A percentile compares a stretch with the other conserved stretches of the same genome.
These are phyloP conservation scores for Fusarium sp. DNA, from an alignment of 2,329 filamentous ascomycete species.

Conservation along the genomic window DNA sequence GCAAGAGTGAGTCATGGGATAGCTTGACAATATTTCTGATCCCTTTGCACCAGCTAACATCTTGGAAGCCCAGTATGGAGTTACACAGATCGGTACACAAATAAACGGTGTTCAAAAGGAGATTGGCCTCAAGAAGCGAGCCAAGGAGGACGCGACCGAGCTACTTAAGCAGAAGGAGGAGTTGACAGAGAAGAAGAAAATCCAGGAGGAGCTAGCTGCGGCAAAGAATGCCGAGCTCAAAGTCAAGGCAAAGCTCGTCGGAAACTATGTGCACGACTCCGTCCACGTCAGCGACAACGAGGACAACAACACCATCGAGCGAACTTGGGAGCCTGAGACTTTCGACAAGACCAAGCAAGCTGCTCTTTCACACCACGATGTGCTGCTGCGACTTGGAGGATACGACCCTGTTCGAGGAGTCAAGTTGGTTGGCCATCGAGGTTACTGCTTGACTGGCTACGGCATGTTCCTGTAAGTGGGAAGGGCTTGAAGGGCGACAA, in stretches of 20 bases:
- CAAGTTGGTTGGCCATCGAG: slow-evolving; percentile 93
- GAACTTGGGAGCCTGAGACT: slow-evolving; percentile 84
- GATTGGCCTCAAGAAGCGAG: slow-evolving; percentile 92
- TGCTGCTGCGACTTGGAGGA: slow-evolving; percentile 86
- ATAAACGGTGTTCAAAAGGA: slow-evolving; percentile 92
- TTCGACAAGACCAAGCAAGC: slow-evolving; percentile 79
- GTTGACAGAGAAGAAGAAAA: slow-evolving; percentile 85
- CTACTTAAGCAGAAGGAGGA: slow-evolving; percentile 82
- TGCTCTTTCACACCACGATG: slow-evolving; percentile 92
- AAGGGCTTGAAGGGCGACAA: not conserved
- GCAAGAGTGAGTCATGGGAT: slow-evolving; percentile 64
- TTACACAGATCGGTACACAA: slow-evolving; percentile 82
- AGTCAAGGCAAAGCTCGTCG: slow-evolving; percentile 84
- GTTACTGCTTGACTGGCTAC: slow-evolving; percentile 91
- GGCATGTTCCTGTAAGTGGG: slow-evolving; percentile 77
- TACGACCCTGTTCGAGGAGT: slow-evolving; percentile 94
- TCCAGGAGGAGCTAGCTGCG: slow-evolving; percentile 76
- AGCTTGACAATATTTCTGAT: slow-evolving; percentile 2
- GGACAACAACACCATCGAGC: slow-evolving; percentile 84
- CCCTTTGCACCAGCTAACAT: slow-evolving; percentile 15
- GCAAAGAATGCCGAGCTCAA: slow-evolving; percentile 81
- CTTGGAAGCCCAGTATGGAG: slow-evolving; percentile 73
- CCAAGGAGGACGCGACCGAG: slow-evolving; percentile 87
- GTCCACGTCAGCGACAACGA: slow-evolving; percentile 88
- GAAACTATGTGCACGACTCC: slow-evolving; percentile 79